Conservation (phyloP, 2,329 filamentous ascomycete genomes). For the Pseudopithomyces chartarum region DNA sequence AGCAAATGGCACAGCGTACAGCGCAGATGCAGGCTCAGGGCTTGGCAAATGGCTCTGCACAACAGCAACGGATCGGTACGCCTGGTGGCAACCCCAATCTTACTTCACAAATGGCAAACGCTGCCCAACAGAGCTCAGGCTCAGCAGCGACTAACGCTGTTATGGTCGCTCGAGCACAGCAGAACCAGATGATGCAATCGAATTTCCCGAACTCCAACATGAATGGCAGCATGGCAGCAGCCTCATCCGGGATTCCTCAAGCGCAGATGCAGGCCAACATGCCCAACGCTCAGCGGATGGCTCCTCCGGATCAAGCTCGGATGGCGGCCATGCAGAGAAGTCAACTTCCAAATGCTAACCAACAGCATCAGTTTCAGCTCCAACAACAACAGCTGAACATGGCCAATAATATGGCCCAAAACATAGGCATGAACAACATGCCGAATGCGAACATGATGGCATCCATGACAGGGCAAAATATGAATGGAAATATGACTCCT, state of each 20-base stretch:
- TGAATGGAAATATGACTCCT: conserved; percentile 41
- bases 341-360: conserved; percentile 36
- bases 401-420: conserved; percentile 38
- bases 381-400: conserved; percentile 46
- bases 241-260: conserved; percentile 66
- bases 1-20: conserved; percentile 45
- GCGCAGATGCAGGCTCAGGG: conserved; percentile 44
- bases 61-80: conserved; percentile 50
- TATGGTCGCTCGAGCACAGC: conserved; percentile 42
- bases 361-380: conserved; percentile 44
- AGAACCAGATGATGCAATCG: conserved; percentile 51
- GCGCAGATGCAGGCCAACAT: conserved; percentile 69
- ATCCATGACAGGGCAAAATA: conserved; percentile 31
- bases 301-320: conserved; percentile 45
- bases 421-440: conserved; percentile 40
- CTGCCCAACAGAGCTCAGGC: conserved; percentile 36
- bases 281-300: conserved; percentile 64
- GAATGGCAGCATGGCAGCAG: conserved; percentile 57
- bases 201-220: conserved; percentile 55
- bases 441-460: conserved; percentile 44
- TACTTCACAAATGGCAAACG: conserved; percentile 36
- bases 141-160: conserved; percentile 25
- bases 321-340: conserved; percentile 46
- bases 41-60: conserved; percentile 43
- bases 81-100: conserved; percentile 40